phyloP scores from a whole-genome alignment of 768 basidiomycete species.

The Nevesoporus exiguus region DNA sequence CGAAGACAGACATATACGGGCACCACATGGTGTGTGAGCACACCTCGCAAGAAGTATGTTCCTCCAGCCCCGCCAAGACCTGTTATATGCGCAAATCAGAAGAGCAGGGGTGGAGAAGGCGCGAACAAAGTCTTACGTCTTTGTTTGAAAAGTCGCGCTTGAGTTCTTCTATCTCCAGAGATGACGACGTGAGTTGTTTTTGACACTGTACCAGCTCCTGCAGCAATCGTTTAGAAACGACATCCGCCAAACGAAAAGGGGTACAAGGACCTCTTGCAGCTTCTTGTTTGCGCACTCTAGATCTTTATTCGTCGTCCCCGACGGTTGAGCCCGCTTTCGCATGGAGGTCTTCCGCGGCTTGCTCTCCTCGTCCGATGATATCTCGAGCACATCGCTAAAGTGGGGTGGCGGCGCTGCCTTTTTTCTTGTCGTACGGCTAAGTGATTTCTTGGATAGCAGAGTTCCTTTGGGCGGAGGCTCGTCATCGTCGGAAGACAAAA shows the following conservation, averaged over 20 bases:
- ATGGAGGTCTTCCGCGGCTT: slow-evolving; percentile 3
- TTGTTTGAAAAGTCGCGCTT: slow-evolving; percentile 10
- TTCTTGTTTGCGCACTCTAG: slow-evolving; percentile 41
- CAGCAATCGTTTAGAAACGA: background rate
- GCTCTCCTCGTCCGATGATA: slow-evolving; percentile 54
- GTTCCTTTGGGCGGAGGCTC: slow-evolving; percentile 21
- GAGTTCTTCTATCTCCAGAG: slow-evolving; percentile 21
- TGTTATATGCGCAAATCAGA: slow-evolving; percentile 17
- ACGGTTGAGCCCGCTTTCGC: slow-evolving; percentile 18
- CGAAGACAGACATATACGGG: slow-evolving; percentile 54
- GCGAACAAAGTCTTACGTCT: slow-evolving; percentile 2
- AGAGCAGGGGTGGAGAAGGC: background rate
- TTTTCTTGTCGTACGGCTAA: slow-evolving; percentile 9
- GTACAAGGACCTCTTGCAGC: slow-evolving; percentile 40
- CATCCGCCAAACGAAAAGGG: background rate
- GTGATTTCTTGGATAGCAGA: slow-evolving; percentile 10
- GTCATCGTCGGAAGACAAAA: slow-evolving; percentile 35
- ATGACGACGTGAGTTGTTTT: slow-evolving; percentile 5
- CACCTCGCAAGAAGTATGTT: slow-evolving; percentile 59
- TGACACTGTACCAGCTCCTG: slow-evolving; percentile 22
- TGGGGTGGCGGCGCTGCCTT: slow-evolving; percentile 18
- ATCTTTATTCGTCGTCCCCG: slow-evolving; percentile 11
- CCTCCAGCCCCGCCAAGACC: slow-evolving; percentile 48
- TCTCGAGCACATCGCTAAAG: slow-evolving; percentile 47
- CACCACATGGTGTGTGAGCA: slow-evolving; percentile 63